Evolutionary conservation across 768 basidiomycete genomes (phyloP).

Genomic region (Pisolithus tinctorius): DNA sequence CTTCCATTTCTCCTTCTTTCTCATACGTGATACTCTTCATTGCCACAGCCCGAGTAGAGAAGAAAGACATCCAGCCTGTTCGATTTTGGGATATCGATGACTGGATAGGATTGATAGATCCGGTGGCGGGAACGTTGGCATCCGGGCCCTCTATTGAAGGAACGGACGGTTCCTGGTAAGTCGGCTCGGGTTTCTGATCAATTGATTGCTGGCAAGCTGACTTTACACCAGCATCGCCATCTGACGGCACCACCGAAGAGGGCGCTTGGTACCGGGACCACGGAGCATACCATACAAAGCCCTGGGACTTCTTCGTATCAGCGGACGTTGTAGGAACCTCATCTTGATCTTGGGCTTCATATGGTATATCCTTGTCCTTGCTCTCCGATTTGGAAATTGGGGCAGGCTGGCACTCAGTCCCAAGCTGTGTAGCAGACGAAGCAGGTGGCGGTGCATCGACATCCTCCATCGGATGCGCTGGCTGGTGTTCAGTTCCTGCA

Average conservation of each 20-base stretch:
- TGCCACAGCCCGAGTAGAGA: constrained; percentile 40
- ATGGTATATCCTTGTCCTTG: neutral
- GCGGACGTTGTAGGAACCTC: constrained; percentile 6
- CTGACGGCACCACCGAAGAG: constrained; percentile 9
- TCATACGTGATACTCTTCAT: constrained; percentile 45
- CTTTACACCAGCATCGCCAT: constrained; percentile 6
- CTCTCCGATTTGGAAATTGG: constrained; percentile 3
- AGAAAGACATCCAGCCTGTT: constrained; percentile 56
- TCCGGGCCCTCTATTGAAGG: constrained; percentile 4
- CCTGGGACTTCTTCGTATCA: constrained; percentile 11
- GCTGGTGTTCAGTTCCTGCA: neutral
- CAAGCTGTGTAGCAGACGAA: constrained; percentile 3
- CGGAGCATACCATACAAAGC: constrained; percentile 50
- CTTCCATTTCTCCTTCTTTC: constrained; percentile 60
- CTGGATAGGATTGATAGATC: constrained; percentile 44
- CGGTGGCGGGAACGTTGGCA: neutral
- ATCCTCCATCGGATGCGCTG: too few relatives aligned
- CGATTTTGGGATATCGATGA: constrained; percentile 42
- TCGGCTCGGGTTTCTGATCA: neutral
- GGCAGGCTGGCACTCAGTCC: constrained; percentile 3
- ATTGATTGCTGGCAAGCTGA: constrained; percentile 3
- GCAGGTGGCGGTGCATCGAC: neutral
- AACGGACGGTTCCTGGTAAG: constrained; percentile 1
- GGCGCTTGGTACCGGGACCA: constrained; percentile 53
- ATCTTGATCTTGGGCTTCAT: constrained; percentile 1